Percentiles rank a stretch among this genome's conserved stretches.
Conservation (phyloP, 192 early-diverging fungal species). For the Geranomyces michiganensis region DNA sequence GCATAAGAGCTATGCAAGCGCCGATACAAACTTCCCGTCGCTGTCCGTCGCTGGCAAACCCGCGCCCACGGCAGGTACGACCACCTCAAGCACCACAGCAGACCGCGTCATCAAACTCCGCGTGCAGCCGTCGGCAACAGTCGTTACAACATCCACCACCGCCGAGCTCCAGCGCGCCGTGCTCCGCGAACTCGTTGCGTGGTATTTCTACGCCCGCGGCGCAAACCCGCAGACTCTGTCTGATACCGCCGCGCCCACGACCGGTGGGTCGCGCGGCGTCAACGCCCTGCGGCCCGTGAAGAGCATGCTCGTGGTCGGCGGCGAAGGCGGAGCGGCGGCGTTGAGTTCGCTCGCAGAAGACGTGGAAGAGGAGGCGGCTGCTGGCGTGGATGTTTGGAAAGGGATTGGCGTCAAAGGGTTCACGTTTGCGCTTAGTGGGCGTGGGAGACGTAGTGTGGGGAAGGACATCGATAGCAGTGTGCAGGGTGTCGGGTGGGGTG, state of each 20-base stretch:
- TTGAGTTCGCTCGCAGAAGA: constrained; percentile 3
- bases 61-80: too few relatives aligned
- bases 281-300: constrained; percentile 12
- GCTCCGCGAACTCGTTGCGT: constrained; percentile 27
- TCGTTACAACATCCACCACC: background rate
- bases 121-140: background rate
- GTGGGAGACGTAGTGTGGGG: constrained; percentile 11
- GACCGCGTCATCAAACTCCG: background rate
- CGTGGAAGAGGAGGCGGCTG: constrained; percentile 13
- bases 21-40: constrained; percentile 17
- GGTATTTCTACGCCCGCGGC: constrained; percentile 21
- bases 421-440: constrained; percentile 24
- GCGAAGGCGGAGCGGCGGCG: background rate
- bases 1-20: constrained; percentile 1
- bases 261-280: background rate
- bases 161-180: constrained; percentile 6
- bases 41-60: background rate
- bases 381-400: constrained; percentile 18
- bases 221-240: constrained; percentile 1
- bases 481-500: too few relatives aligned
- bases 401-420: constrained; percentile 29
- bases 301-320: constrained; percentile 12
- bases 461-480: background rate
- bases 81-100: too few relatives aligned
- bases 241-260: background rate